Conservation (phyloP, 1,284 basidiomycete genomes). For the Phlebopus sp. region DNA sequence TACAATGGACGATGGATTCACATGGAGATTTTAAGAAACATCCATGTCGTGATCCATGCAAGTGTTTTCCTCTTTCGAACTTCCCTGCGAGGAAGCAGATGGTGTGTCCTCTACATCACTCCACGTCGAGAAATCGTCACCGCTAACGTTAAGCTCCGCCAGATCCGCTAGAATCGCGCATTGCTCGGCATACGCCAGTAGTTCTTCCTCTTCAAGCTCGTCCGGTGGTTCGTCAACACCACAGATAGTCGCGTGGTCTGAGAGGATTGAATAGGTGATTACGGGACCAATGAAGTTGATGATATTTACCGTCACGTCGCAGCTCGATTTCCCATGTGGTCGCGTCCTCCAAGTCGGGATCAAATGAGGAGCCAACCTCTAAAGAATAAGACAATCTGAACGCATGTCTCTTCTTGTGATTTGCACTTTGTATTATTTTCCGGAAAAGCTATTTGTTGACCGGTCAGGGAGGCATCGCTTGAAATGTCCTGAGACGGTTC, state of each 20-base stretch:
- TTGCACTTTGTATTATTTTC: slow-evolving; percentile 55
- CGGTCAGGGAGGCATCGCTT: slow-evolving; percentile 7
- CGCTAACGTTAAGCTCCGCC: slow-evolving; percentile 40
- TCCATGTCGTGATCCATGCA: slow-evolving; percentile 24
- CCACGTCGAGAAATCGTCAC: slow-evolving; percentile 14
- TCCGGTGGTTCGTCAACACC: slow-evolving; percentile 35
- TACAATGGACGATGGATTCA: background rate
- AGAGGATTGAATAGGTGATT: background rate
- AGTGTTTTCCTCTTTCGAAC: background rate
- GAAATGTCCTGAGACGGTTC: slow-evolving; percentile 8
- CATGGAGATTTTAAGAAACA: slow-evolving; percentile 18
- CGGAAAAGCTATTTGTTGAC: slow-evolving; percentile 50
- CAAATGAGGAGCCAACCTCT: slow-evolving; percentile 73
- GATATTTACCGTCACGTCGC: slow-evolving; percentile 27
- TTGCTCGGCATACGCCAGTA: slow-evolving; percentile 59
- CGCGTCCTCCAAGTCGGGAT: slow-evolving; percentile 65
- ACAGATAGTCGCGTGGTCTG: slow-evolving; percentile 11
- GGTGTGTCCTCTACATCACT: slow-evolving; percentile 23
- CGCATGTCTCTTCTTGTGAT: slow-evolving; percentile 45
- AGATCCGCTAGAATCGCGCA: slow-evolving; percentile 48
- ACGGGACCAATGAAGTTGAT: background rate
- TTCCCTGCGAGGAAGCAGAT: background rate
- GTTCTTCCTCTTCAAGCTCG: slow-evolving; percentile 54
- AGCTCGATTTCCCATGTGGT: slow-evolving; percentile 57
- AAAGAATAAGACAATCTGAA: slow-evolving; percentile 59